Evolutionary conservation across 495 filamentous ascomycete genomes (phyloP), one percentile per base, ranked within the genome.

Genomic region (Lentithecium fluviatile): DNA sequence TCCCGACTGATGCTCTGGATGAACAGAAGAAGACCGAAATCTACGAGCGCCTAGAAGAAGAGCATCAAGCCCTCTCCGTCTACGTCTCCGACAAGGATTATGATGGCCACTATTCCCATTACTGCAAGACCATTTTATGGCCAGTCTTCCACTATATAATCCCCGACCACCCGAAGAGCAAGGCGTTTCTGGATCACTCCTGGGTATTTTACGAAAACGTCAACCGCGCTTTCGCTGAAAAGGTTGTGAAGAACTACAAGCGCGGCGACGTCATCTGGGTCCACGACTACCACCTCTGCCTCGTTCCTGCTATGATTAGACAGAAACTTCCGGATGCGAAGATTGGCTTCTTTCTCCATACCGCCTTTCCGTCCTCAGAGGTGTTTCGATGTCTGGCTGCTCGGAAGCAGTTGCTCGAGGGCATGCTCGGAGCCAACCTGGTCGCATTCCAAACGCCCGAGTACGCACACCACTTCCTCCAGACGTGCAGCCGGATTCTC

Each of bases 141-240:
- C 74, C 74, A 6, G 90, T 96, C 36, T 95, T 96, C 73, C 91
- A 97, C 73, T 96, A 97, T 72, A 90, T 95, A 72, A 94, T 96
- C 60, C 92, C 92, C 1, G 92, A 96, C 71, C 91, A 94, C 70
- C 92, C 92, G 11, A 96, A 95, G 79, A 96, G 90, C 83, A 96
- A 96, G 77, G 92, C 92, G 0, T 97, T 95, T 69, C 86, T 91
- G 70, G 92, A 97, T 69, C 91, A 97, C 67, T 96, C 91, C 1
- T 97, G 90, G 90, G 82, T 90, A 66, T 95, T 90, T 74, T 97
- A 96, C 69, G 87, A 90, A 56, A 89, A 87, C 40, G 77, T 96
- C 66, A 96, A 96, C 75, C 86, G 91, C 72, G 89, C 85, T 2
- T 95, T 96, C 72, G 92, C 92, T 5, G 87, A 96, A 66, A 85